phyloP scores from a whole-genome alignment of 2,329 filamentous ascomycete species.

The Sclerotinia trifoliorum region DNA sequence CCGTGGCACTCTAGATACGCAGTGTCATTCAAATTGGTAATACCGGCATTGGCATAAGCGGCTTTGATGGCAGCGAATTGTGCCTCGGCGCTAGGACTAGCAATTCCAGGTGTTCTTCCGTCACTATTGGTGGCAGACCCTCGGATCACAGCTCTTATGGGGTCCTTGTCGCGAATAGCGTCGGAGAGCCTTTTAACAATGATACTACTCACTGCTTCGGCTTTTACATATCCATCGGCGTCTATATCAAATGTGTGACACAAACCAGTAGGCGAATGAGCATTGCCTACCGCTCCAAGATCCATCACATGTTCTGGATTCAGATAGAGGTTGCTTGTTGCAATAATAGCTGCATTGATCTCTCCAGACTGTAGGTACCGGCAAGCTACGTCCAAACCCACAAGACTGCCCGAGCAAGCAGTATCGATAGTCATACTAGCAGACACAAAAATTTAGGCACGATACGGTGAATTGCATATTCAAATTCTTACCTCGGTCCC shows the following conservation, averaged over 20 bases:
- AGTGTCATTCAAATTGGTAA: neutral
- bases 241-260: conserved; percentile 17
- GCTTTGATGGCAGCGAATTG: conserved; percentile 16
- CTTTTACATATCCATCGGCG: conserved; percentile 19
- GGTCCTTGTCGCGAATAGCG: conserved; percentile 17
- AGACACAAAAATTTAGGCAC: neutral
- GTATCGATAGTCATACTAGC: conserved; percentile 56
- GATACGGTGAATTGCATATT: neutral
- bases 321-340: conserved; percentile 35
- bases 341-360: conserved; percentile 38
- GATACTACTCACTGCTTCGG: conserved; percentile 11
- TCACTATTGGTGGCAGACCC: conserved; percentile 16
- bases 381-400: conserved; percentile 48
- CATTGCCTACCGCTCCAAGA: conserved; percentile 11
- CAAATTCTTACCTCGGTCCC: conserved; percentile 43
- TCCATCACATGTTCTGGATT: conserved; percentile 26
- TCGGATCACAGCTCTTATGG: conserved; percentile 19
- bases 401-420: conserved; percentile 56
- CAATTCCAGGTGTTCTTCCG: conserved; percentile 13
- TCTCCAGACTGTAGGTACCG: conserved; percentile 40
- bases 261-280: conserved; percentile 16
- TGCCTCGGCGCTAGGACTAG: conserved; percentile 18
- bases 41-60: conserved; percentile 19
- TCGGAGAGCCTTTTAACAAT: conserved; percentile 12
- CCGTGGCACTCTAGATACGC: conserved; percentile 18